These are phyloP conservation scores for Coemansia aciculifera DNA, from an alignment of 192 early-diverging fungal genomes.

Conservation along the genomic window DNA sequence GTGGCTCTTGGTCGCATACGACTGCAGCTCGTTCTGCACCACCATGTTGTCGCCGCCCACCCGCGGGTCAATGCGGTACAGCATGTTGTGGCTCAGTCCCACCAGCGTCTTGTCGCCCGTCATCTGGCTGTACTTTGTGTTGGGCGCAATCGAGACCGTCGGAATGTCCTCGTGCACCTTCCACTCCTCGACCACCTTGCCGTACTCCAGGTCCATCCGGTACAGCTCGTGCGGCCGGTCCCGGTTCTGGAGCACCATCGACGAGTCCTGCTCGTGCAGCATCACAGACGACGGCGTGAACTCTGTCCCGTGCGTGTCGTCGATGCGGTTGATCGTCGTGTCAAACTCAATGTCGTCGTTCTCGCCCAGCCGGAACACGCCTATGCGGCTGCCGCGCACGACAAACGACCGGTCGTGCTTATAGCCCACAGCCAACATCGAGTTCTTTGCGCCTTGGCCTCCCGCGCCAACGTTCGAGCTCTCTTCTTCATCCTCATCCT, in stretches of 20 bases:
- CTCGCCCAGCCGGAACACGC: constrained; percentile 81
- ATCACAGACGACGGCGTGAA: constrained; percentile 78
- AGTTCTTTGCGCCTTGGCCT: constrained; percentile 60
- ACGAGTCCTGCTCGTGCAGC: constrained; percentile 83
- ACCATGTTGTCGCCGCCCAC: constrained; percentile 65
- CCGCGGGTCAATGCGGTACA: constrained; percentile 90
- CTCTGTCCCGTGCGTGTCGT: constrained; percentile 57
- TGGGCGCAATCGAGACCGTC: constrained; percentile 68
- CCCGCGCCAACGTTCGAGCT: constrained; percentile 20
- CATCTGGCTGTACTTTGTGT: constrained; percentile 75
- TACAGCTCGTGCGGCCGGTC: constrained; percentile 71
- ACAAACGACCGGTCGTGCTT: constrained; percentile 89
- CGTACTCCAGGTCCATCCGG: constrained; percentile 89
- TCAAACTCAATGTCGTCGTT: constrained; percentile 72
- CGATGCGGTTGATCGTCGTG: constrained; percentile 79
- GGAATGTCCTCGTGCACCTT: constrained; percentile 75
- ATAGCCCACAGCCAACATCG: constrained; percentile 78
- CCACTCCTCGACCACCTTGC: constrained; percentile 95
- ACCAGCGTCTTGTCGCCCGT: constrained; percentile 75
- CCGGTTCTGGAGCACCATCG: constrained; percentile 75
- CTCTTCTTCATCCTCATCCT: constrained; percentile 43
- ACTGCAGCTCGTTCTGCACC: constrained; percentile 67
- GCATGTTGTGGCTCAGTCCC: constrained; percentile 76
- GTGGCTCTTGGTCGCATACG: constrained; percentile 68
- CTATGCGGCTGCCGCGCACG: constrained; percentile 84